Base-by-base conservation (phyloP, 202 grass and related monocot genomes). In the Dendrocalamus latiflorus region DNA sequence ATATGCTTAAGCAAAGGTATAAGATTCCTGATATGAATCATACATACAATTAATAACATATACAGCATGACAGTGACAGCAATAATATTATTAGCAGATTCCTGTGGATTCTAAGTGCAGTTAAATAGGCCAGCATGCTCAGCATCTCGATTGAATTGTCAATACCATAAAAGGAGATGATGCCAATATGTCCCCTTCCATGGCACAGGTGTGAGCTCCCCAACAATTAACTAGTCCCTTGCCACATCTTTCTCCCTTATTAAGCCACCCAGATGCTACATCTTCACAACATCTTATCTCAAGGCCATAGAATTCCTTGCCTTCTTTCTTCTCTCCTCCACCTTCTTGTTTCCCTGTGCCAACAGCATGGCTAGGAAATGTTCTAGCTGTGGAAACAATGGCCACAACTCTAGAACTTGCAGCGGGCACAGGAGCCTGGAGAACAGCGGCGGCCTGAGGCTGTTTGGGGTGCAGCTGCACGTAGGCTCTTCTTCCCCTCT, bases 331-430 rank as follows among this genome's bases (percentile, higher is more conserved):
- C 10, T 30, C 49, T 39, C n/a, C 55, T 41, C 14, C 14, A 28
- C 44, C 51, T 21, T 39, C 18, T 30, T 70, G 28, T 8, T 49
- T 58, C 2, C 74, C 13, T 81, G 58, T 36, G 44, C 54, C 70
- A 22, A 43, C 42, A 82, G 36, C 76, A 97, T 97, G 94, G 87
- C 86, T 61, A 90, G 91, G 87, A 97, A 93, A 76, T 97, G 94
- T 82, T 93, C 91, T 25, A 93, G 81, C 73, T 93, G 94, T 81
- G 94, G 94, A 11, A 91, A 90, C 79, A 93, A 91, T 90, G 94
- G 91, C 48, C 94, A 97, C 85, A 97, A 97, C 83, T 95, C 93
- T 9, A 95, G 93, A 78, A 95, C 93, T 22, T 95, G 93, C 85
- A 56, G 38, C n/a, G 70, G 85, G 0, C 73, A 80, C 33, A 24